phyloP scores from a whole-genome alignment of 768 basidiomycete genomes.

The Tremella mesenterica region DNA sequence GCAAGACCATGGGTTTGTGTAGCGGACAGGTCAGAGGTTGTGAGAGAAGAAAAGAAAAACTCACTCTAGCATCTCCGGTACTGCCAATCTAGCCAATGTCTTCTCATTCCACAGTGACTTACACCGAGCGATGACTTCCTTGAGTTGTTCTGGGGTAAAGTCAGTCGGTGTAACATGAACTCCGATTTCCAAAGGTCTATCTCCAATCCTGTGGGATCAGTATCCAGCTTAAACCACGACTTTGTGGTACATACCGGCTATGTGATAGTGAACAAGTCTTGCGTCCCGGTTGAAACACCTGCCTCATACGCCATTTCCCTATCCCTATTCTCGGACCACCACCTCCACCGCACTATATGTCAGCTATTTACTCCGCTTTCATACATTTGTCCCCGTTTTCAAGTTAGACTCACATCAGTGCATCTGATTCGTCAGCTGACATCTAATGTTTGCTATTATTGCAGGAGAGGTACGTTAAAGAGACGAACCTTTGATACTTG shows the following conservation, averaged over 20 bases:
- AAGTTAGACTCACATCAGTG: conserved; percentile 16
- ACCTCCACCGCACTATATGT: conserved; percentile 40
- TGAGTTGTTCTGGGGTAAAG: conserved; percentile 32
- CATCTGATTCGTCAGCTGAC: conserved; percentile 1
- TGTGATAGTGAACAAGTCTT: conserved; percentile 43
- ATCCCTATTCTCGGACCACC: conserved; percentile 43
- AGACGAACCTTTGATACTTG: conserved; percentile 35
- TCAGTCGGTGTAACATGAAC: conserved; percentile 38
- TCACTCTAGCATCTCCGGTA: conserved; percentile 42
- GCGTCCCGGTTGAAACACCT: conserved; percentile 41
- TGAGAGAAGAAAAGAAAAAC: background rate
- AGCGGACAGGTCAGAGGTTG: background rate
- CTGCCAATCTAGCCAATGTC: conserved; percentile 35
- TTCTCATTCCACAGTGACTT: conserved; percentile 40
- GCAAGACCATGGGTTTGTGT: no score
- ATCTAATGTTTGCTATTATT: background rate
- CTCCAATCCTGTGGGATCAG: conserved; percentile 29
- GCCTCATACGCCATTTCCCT: conserved; percentile 44
- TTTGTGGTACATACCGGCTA: conserved; percentile 20
- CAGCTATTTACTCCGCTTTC: background rate
- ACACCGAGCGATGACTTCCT: conserved; percentile 33
- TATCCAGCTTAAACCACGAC: background rate
- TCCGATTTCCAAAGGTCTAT: conserved; percentile 32
- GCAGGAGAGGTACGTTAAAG: background rate
- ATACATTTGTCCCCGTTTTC: background rate